Conservation (phyloP, 176 grass and related monocot species). For the Eragrostis curvula region DNA sequence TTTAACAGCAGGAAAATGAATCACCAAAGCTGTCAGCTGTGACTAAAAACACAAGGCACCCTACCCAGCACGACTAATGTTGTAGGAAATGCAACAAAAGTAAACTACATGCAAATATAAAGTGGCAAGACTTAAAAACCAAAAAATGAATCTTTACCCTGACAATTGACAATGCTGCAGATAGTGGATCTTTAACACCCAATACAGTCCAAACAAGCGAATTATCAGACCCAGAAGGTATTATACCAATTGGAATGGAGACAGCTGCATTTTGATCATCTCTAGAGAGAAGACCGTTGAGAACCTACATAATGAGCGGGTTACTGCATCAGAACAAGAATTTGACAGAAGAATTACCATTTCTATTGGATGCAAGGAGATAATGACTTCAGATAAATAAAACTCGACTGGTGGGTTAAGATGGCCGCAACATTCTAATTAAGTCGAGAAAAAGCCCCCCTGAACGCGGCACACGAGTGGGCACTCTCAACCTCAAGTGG, state of each 20-base stretch:
- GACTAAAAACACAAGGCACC: constrained; percentile 5
- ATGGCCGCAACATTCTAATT: background rate
- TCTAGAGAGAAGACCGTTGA: constrained; percentile 95
- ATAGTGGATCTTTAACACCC: constrained; percentile 96
- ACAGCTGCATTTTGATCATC: constrained; percentile 84
- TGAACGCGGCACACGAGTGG: background rate
- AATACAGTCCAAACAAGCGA: constrained; percentile 98
- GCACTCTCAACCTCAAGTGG: background rate
- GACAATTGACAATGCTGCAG: constrained; percentile 91
- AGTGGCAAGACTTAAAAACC: background rate
- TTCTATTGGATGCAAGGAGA: constrained; percentile 11
- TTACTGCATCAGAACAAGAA: constrained; percentile 43
- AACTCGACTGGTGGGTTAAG: background rate
- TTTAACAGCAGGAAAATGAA: constrained; percentile 19
- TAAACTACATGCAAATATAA: constrained; percentile 39
- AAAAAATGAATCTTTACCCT: constrained; percentile 60
- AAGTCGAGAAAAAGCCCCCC: background rate
- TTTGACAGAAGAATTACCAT: constrained; percentile 23
- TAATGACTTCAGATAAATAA: constrained; percentile 34
- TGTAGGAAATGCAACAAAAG: constrained; percentile 1
- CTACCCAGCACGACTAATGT: constrained; percentile 31
- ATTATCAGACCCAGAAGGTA: constrained; percentile 99
- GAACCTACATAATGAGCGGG: constrained; percentile 64
- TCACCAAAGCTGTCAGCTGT: constrained; percentile 15
- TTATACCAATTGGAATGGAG: constrained; percentile 96